Evolutionary conservation across 164 flowering plant species (phyloP), one percentile per base, ranked within the genome.

Genomic region (Amborella trichopoda): DNA sequence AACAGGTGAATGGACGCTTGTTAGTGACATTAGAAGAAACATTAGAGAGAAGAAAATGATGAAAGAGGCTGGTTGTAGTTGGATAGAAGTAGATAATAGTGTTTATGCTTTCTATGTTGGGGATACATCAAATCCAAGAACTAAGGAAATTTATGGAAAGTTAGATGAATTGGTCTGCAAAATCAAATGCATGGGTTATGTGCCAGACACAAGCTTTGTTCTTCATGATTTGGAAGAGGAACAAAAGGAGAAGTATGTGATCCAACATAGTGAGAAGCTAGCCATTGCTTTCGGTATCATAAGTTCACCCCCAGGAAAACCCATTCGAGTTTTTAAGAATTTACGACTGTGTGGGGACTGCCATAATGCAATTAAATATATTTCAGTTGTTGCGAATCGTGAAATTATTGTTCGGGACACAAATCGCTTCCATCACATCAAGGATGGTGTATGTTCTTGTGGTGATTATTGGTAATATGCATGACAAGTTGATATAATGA

Each of bases 11-110:
- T 89, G 85, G 90, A 73, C 75, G 10, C 45, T 69, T 13, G 93
- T 74, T 2, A 61, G 62, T 5, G 53, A 68, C 5, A 69, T 77
- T 48, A 64, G 95, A 52, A 85, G 69, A 52, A 65, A 18, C 28
- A 82, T 89, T 93, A 85, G 69, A 63, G 71, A 78, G 54, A 69
- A 65, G 28, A 72, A 75, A 21, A 33, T 85, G 75, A 64, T 45
- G 1, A 85, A 89, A 67, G 93, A 84, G 71, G 87, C 90, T 0
- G 97, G 97, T 4, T 80, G 77, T 49, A 89, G 94, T 51, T 89
- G 95, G 97, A 61, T 85, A 22, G 97, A 89, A 63, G 53, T 63
- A 16, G 72, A 66, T 43, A 74, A 70, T 42, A 66, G 34, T 40
- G 71, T 80, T 9, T 83, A 82, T 56, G 74, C 64, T 52, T 85